Percentiles rank a stretch among this genome's conserved stretches.
phyloP scores from a whole-genome alignment of 1,284 basidiomycete species.

The Vanrija humicola region DNA sequence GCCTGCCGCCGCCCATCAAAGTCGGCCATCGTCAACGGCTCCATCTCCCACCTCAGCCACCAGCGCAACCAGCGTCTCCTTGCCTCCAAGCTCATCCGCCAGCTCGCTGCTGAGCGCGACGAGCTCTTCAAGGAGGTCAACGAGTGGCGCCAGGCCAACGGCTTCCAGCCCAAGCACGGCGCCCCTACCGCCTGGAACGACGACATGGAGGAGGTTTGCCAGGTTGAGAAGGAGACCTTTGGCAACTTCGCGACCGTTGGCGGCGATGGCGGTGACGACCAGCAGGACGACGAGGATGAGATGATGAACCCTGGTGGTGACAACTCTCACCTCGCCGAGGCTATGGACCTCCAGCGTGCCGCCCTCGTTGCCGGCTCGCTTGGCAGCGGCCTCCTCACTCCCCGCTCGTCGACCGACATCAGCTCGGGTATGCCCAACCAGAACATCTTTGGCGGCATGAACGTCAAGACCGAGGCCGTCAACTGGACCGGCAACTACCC shows the following conservation, averaged over 20 bases:
- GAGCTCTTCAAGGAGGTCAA: conserved; percentile 77
- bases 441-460: not conserved
- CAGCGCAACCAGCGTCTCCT: conserved; percentile 72
- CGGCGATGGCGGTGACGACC: conserved; percentile 31
- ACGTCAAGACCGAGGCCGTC: not conserved
- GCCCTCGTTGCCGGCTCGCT: conserved; percentile 16
- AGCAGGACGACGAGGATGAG: conserved; percentile 35
- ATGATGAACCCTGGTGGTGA: conserved; percentile 7
- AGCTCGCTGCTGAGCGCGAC: conserved; percentile 70
- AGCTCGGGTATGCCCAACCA: conserved; percentile 5
- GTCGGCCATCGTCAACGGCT: conserved; percentile 88
- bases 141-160: conserved; percentile 73
- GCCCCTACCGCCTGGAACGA: conserved; percentile 29
- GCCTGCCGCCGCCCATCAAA: conserved; percentile 88
- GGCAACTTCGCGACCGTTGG: conserved; percentile 41
- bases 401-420: conserved; percentile 31
- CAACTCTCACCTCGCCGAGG: conserved; percentile 4
- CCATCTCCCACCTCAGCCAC: conserved; percentile 75
- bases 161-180: conserved; percentile 59
- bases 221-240: conserved; percentile 48
- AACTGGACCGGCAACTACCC: conserved; percentile 10
- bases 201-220: conserved; percentile 43
- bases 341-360: conserved; percentile 21
- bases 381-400: conserved; percentile 27
- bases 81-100: conserved; percentile 70